Percentiles rank a stretch among this genome's conserved stretches.
Conservation (phyloP, 495 filamentous ascomycete genomes). For the Neurospora sublineolata region DNA sequence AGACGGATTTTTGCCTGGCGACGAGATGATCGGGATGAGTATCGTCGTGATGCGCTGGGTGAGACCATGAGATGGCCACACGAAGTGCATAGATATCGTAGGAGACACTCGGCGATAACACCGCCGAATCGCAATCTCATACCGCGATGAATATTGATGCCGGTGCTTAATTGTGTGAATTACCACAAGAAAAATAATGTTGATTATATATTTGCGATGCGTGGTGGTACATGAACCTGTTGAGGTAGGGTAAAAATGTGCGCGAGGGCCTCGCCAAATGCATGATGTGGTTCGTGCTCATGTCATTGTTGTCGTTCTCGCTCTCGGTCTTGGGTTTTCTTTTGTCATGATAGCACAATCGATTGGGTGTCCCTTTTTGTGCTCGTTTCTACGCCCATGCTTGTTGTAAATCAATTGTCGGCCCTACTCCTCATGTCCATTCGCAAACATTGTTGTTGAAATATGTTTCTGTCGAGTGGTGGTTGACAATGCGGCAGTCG, state of each 20-base stretch:
- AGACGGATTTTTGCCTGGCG: conserved; percentile 58
- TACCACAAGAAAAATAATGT: no score
- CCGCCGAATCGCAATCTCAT: background rate
- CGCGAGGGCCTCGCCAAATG: background rate
- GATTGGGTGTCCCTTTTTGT: background rate
- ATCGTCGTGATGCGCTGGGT: conserved; percentile 18
- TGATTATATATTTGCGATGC: background rate
- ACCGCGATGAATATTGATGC: fast-evolving
- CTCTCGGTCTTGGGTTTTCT: background rate
- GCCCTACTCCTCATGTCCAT: background rate
- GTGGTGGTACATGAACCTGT: background rate
- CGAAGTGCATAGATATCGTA: background rate
- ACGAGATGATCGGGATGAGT: conserved; percentile 68
- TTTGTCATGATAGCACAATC: background rate
- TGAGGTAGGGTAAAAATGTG: background rate
- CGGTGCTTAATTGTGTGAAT: no score
- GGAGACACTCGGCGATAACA: background rate
- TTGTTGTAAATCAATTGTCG: background rate
- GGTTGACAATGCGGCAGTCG: background rate
- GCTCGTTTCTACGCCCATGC: background rate
- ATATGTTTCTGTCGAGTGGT: background rate
- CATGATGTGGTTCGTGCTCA: background rate
- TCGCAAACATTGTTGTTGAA: background rate
- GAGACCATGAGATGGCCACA: background rate
- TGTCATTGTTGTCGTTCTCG: background rate